phyloP scores from a whole-genome alignment of 2,329 filamentous ascomycete species.

The Fonsecaea pugnacius region DNA sequence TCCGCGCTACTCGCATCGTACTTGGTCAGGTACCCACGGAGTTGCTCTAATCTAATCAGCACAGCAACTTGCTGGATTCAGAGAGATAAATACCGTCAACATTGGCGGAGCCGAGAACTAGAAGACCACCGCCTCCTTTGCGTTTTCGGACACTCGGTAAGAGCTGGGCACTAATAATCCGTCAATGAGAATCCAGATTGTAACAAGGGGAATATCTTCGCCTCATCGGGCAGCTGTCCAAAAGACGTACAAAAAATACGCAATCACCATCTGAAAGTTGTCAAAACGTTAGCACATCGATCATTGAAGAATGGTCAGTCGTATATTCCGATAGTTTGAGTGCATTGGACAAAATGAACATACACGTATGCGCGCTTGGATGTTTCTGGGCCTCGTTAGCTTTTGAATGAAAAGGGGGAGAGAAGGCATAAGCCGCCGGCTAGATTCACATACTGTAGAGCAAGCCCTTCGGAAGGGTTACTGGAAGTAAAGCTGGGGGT shows the following conservation, averaged over 20 bases:
- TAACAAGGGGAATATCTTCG: not conserved
- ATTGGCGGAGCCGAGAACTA: slow-evolving; percentile 52
- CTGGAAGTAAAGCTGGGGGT: not conserved
- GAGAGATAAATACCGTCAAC: slow-evolving; percentile 56
- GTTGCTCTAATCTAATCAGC: slow-evolving; percentile 46
- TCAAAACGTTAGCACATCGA: not conserved
- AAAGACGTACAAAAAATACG: not conserved
- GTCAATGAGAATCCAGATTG: not conserved
- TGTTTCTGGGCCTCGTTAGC: not conserved
- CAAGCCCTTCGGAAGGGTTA: not conserved
- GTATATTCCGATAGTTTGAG: not conserved
- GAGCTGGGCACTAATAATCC: not conserved
- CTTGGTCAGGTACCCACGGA: slow-evolving; percentile 67
- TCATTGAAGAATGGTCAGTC: not conserved
- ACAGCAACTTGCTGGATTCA: slow-evolving; percentile 33
- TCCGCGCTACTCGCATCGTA: slow-evolving; percentile 65
- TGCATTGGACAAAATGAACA: not conserved
- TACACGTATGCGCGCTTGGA: not conserved
- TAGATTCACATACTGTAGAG: not conserved
- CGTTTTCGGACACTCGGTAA: slow-evolving; percentile 16
- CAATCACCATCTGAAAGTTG: not conserved
- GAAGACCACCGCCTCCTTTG: slow-evolving; percentile 28
- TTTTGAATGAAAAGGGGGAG: not conserved
- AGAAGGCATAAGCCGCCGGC: not conserved
- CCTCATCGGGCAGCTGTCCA: not conserved